Evolutionary conservation across 1,284 basidiomycete species (phyloP).

Genomic region (Trametes sp.): DNA sequence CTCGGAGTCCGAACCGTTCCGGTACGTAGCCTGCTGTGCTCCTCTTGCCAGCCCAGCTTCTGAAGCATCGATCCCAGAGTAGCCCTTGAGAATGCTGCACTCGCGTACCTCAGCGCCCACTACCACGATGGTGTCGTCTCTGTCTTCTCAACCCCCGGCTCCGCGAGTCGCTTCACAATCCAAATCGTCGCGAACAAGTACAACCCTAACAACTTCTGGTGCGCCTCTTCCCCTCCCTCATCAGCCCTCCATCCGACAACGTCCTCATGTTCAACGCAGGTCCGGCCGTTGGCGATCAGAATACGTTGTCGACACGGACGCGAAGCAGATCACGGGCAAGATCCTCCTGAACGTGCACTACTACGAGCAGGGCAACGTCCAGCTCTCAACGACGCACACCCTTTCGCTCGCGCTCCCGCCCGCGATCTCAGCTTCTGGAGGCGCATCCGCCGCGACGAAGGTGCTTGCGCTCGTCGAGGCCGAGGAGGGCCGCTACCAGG

Average conservation of each 20-base stretch:
- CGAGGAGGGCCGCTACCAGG: conserved; percentile 81
- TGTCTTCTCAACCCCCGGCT: conserved; percentile 64
- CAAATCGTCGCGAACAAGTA: conserved; percentile 94
- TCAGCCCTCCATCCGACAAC: background rate
- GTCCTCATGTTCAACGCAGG: conserved; percentile 52
- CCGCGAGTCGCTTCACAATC: conserved; percentile 64
- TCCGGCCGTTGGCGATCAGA: conserved; percentile 94
- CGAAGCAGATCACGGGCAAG: conserved; percentile 64
- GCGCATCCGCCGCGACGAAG: conserved; percentile 69
- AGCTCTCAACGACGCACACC: conserved; percentile 80
- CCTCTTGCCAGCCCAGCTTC: background rate
- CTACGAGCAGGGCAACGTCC: conserved; percentile 96
- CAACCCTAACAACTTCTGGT: conserved; percentile 93
- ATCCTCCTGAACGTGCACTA: conserved; percentile 91
- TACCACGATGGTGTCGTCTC: conserved; percentile 78
- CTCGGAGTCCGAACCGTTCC: conserved; percentile 73
- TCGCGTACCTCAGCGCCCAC: conserved; percentile 81
- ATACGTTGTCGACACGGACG: conserved; percentile 66
- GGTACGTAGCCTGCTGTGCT: conserved; percentile 56
- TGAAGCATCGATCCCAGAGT: conserved; percentile 49
- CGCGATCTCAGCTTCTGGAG: conserved; percentile 56
- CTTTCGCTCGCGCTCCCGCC: conserved; percentile 72
- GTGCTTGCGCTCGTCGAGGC: conserved; percentile 83
- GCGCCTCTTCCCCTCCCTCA: conserved; percentile 30
- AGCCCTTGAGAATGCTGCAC: conserved; percentile 71